Evolutionary conservation across 305 asterid species (phyloP).

Genomic region (Fraxinus baroniana): DNA sequence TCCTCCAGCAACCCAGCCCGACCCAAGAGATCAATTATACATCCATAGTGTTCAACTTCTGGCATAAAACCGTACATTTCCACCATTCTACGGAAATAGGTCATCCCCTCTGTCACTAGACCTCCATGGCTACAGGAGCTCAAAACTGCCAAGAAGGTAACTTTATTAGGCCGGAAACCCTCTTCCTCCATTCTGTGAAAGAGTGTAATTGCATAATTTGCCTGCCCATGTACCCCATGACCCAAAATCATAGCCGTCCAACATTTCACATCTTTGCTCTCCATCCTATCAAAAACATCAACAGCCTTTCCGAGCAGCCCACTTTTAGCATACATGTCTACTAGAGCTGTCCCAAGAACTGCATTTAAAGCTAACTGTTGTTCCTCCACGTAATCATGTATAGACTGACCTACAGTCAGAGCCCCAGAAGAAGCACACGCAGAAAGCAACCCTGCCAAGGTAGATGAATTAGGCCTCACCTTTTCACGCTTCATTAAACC

Average conservation of each 20-base stretch:
- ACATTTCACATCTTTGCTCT: constrained; percentile 48
- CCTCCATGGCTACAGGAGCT: constrained; percentile 72
- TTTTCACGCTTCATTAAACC: constrained; percentile 39
- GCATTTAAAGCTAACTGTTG: constrained; percentile 43
- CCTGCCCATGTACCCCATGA: constrained; percentile 52
- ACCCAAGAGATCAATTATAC: constrained; percentile 61
- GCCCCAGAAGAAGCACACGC: constrained; percentile 53
- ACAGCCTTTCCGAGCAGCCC: constrained; percentile 57
- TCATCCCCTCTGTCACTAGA: constrained; percentile 47
- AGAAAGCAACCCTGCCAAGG: constrained; percentile 55
- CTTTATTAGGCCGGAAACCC: constrained; percentile 52
- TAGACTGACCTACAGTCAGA: constrained; percentile 33
- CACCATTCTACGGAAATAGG: constrained; percentile 52
- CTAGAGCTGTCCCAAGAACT: constrained; percentile 53
- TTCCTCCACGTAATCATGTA: constrained; percentile 35
- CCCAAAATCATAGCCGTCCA: constrained; percentile 70
- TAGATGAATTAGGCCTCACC: constrained; percentile 48
- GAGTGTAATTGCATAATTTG: constrained; percentile 39
- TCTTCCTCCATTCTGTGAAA: constrained; percentile 54
- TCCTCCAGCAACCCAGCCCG: constrained; percentile 62
- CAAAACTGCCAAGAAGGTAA: constrained; percentile 59
- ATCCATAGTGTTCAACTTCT: constrained; percentile 63
- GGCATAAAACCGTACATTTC: constrained; percentile 45
- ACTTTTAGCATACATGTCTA: constrained; percentile 58
- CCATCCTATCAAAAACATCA: constrained; percentile 39